A percentile compares a stretch with the other conserved stretches of the same genome.
These are phyloP conservation scores for Hirschfeldia incana DNA, from an alignment of 345 rosid genomes.

Conservation along the genomic window DNA sequence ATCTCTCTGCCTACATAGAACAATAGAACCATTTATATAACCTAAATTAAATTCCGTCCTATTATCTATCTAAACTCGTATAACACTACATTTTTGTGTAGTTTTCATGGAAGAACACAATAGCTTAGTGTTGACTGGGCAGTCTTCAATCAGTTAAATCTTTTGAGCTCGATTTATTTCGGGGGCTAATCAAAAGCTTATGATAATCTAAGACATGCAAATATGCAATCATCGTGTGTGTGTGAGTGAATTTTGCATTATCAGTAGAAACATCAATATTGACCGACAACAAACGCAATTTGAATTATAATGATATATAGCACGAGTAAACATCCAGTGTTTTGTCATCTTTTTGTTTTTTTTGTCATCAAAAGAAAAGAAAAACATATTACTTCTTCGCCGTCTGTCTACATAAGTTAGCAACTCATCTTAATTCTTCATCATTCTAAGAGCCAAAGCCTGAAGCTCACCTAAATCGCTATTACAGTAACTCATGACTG, in stretches of 20 bases:
- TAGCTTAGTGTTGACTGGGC: neutral
- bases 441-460: constrained; percentile 83
- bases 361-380: neutral
- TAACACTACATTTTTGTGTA: neutral
- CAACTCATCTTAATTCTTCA: constrained; percentile 52
- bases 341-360: neutral
- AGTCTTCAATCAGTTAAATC: neutral
- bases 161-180: neutral
- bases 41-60: neutral
- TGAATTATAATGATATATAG: too few relatives aligned
- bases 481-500: constrained; percentile 35
- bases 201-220: neutral
- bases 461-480: constrained; percentile 79
- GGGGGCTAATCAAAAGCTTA: neutral
- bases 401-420: constrained; percentile 19
- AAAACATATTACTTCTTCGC: constrained; percentile 9
- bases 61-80: neutral
- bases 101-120: neutral
- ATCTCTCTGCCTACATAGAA: constrained; percentile 3
- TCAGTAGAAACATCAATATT: neutral
- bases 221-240: neutral
- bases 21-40: constrained; percentile 7
- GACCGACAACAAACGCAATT: neutral
- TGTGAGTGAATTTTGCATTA: neutral
- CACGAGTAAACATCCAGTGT: constrained; percentile 17